Evolutionary conservation across 805 yeast species (phyloP), one percentile per base, ranked within the genome.

Genomic region (Candida ulmi): DNA sequence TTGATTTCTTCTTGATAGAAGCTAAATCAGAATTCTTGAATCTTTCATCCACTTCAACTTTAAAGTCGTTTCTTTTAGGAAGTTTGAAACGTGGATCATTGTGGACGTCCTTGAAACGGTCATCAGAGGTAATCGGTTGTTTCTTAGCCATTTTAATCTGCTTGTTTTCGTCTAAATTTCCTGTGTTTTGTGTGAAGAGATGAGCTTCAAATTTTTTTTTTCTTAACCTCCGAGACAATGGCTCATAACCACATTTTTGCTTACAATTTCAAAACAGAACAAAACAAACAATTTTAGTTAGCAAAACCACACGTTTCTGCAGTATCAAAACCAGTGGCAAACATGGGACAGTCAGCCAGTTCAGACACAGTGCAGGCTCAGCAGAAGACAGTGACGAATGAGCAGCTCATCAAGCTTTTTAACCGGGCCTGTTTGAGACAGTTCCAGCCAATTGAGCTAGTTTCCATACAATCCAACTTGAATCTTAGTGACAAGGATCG

Each of bases 21-120:
- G 79, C 74, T 40, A 79, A 65, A 39, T 65, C 73, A 37, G 68
- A 65, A 34, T 78, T 77, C 50, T 80, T 83, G 63, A 93, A 93
- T 61, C 99, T 78, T 41, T 78, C 83, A 62, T 93, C 99, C 18
- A 93, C 71, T 50, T 84, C 78, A 29, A 88, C 83, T 57, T 83
- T 84, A 44, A 80, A 64, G 41, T 81, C 78, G 50, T 78, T 80
- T 58, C 71, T 72, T 53, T 72, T 81, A 2, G 96, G 90, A 19
- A 78, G 64, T 44, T 76, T 81, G 66, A 91, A 93, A 46, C 96
- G 72, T 4, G 98, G 98, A 61, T 93, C 99, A 47, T 73, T 76
- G 51, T 83, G 87, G 7, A 91, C 83, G 8, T 79, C 68, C 8
- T 83, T 64, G 61, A 91, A 91, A 58, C 98, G 76, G 18, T 81